Conservation (phyloP, 345 rosid genomes). For the Bruguiera parviflora region DNA sequence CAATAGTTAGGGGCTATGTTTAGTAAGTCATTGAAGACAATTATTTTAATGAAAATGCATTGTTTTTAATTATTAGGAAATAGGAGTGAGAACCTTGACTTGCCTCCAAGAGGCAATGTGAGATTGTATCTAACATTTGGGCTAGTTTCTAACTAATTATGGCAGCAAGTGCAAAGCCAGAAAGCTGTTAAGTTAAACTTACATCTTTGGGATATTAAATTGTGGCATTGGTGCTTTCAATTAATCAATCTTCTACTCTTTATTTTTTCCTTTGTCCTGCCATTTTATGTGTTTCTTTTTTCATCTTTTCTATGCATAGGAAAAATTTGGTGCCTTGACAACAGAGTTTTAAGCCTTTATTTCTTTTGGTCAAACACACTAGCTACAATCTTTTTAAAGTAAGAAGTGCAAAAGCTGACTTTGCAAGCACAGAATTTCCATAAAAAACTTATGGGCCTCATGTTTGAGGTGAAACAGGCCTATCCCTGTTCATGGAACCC, state of each 20-base stretch:
- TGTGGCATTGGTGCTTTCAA: neutral
- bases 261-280: neutral
- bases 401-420: too few relatives aligned
- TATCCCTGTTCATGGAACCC: neutral
- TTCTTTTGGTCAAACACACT: too few relatives aligned
- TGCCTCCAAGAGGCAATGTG: too few relatives aligned
- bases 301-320: neutral
- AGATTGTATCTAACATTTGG: neutral
- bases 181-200: neutral
- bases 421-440: neutral
- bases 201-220: neutral
- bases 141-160: neutral
- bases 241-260: neutral
- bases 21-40: too few relatives aligned
- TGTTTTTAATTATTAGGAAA: too few relatives aligned
- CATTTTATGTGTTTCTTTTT: neutral
- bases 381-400: too few relatives aligned
- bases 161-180: neutral
- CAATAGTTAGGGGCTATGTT: too few relatives aligned
- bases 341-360: neutral
- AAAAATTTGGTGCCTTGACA: neutral
- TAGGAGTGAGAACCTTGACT: too few relatives aligned
- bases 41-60: too few relatives aligned
- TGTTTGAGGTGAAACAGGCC: neutral
- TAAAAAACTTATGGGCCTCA: neutral